Evolutionary conservation across 2,329 filamentous ascomycete species (phyloP).

Genomic region (Fusarium sp.): DNA sequence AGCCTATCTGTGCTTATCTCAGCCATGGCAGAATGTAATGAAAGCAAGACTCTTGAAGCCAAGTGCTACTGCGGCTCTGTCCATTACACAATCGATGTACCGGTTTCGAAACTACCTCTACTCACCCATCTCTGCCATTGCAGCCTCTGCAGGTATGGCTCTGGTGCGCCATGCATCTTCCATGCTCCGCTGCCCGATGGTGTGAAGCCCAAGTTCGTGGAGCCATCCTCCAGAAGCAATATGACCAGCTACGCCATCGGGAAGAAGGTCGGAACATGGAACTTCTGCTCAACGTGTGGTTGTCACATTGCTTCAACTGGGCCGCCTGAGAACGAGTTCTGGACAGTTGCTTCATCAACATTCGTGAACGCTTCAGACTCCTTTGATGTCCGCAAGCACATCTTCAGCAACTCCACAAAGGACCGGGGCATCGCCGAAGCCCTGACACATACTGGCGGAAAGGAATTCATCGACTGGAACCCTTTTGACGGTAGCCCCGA

Average conservation of each 20-base stretch:
- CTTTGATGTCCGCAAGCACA: slow-evolving; percentile 51
- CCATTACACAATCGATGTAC: slow-evolving; percentile 55
- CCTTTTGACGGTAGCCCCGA: slow-evolving; percentile 45
- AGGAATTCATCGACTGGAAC: slow-evolving; percentile 50
- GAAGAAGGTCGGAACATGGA: slow-evolving; percentile 46
- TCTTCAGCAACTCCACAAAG: slow-evolving; percentile 50
- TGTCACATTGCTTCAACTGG: slow-evolving; percentile 55
- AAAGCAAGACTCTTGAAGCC: slow-evolving; percentile 53
- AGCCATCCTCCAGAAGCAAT: slow-evolving; percentile 51
- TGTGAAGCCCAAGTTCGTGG: slow-evolving; percentile 52
- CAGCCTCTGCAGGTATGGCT: slow-evolving; percentile 55
- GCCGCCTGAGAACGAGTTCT: slow-evolving; percentile 46
- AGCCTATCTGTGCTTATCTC: not conserved
- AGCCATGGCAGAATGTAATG: slow-evolving; percentile 32
- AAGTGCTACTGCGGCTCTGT: slow-evolving; percentile 58
- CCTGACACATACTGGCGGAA: slow-evolving; percentile 48
- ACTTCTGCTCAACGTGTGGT: slow-evolving; percentile 59
- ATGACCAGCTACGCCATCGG: slow-evolving; percentile 52
- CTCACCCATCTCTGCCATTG: slow-evolving; percentile 58
- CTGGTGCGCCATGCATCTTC: slow-evolving; percentile 56
- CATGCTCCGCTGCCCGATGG: slow-evolving; percentile 52
- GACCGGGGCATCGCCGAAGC: slow-evolving; percentile 52
- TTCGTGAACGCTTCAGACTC: slow-evolving; percentile 50
- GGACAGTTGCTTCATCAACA: slow-evolving; percentile 54
- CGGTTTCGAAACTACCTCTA: slow-evolving; percentile 52